phyloP scores from a whole-genome alignment of 1,139 yeast genomes.

The Lodderomyces metapsilosis region DNA sequence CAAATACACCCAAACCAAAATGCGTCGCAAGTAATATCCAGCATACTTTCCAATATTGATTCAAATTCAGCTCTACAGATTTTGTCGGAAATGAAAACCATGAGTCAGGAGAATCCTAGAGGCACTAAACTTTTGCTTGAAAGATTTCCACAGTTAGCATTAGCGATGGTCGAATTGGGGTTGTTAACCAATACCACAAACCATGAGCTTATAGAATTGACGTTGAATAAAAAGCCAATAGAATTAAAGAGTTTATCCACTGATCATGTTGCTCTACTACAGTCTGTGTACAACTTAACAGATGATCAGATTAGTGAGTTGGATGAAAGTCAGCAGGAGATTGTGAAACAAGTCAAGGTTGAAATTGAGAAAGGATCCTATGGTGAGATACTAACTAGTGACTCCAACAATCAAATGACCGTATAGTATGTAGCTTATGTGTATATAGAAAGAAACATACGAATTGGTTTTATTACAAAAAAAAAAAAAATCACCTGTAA shows the following conservation, averaged over 20 bases:
- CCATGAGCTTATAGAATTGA: slow-evolving; percentile 51
- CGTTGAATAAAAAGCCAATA: slow-evolving; percentile 32
- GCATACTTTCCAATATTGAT: slow-evolving; percentile 56
- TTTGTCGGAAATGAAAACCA: slow-evolving; percentile 59
- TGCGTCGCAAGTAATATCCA: slow-evolving; percentile 63
- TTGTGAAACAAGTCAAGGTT: slow-evolving; percentile 36
- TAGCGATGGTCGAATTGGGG: slow-evolving; percentile 77
- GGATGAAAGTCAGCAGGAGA: slow-evolving; percentile 55
- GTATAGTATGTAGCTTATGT: not conserved
- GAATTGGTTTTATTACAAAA: not conserved
- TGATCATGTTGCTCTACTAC: slow-evolving; percentile 53
- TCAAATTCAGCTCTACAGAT: slow-evolving; percentile 54
- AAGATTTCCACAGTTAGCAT: slow-evolving; percentile 75
- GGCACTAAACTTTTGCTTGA: slow-evolving; percentile 63
- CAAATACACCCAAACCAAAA: slow-evolving; percentile 52
- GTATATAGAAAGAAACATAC: not conserved
- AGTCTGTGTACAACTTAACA: slow-evolving; percentile 55
- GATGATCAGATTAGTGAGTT: slow-evolving; percentile 63
- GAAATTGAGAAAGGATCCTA: slow-evolving; percentile 48
- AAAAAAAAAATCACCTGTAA: slow-evolving; percentile 1
- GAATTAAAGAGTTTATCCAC: slow-evolving; percentile 43
- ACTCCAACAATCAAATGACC: not conserved
- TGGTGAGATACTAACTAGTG: slow-evolving; percentile 24
- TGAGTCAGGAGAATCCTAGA: slow-evolving; percentile 61
- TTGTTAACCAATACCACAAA: slow-evolving; percentile 58